Evolutionary conservation across 2,329 filamentous ascomycete species (phyloP).

Genomic region (Trichoderma brevicompactum): DNA sequence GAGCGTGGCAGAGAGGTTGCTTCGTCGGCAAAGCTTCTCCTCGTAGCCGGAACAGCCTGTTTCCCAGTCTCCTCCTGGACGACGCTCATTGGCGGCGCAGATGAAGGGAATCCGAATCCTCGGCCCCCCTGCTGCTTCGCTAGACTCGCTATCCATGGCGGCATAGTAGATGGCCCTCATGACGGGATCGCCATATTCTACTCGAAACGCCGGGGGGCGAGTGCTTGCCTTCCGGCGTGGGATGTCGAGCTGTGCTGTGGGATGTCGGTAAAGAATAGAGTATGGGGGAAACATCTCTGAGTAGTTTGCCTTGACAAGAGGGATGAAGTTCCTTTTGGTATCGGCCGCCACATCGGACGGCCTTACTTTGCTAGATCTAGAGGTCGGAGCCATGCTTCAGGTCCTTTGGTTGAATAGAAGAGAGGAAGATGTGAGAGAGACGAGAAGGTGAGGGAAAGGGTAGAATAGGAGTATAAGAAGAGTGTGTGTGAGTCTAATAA

Average conservation of each 20-base stretch:
- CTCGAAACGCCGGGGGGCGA: conserved; percentile 52
- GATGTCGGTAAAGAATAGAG: conserved; percentile 62
- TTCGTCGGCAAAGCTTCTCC: conserved; percentile 75
- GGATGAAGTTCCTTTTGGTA: conserved; percentile 72
- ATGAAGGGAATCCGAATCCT: conserved; percentile 64
- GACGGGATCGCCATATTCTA: conserved; percentile 63
- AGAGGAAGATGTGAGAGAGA: neutral
- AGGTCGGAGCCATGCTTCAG: conserved; percentile 40
- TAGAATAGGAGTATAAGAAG: neutral
- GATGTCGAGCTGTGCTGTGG: conserved; percentile 52
- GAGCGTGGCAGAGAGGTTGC: conserved; percentile 72
- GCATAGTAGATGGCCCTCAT: conserved; percentile 64
- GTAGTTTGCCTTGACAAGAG: conserved; percentile 63
- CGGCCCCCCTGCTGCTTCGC: conserved; percentile 40
- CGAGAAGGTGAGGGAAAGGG: neutral
- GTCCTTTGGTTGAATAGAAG: neutral
- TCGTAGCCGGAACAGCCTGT: conserved; percentile 56
- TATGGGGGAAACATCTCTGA: conserved; percentile 58
- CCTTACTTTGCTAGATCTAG: conserved; percentile 42
- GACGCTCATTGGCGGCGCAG: conserved; percentile 75
- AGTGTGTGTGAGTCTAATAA: neutral
- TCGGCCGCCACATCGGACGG: conserved; percentile 70
- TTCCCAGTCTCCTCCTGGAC: conserved; percentile 81
- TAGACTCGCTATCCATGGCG: conserved; percentile 45
- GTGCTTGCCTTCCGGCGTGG: conserved; percentile 42